A percentile compares a stretch with the other conserved stretches of the same genome.
Conservation (phyloP, 2,329 filamentous ascomycete genomes). For the Aspergillus ochraceoroseus region DNA sequence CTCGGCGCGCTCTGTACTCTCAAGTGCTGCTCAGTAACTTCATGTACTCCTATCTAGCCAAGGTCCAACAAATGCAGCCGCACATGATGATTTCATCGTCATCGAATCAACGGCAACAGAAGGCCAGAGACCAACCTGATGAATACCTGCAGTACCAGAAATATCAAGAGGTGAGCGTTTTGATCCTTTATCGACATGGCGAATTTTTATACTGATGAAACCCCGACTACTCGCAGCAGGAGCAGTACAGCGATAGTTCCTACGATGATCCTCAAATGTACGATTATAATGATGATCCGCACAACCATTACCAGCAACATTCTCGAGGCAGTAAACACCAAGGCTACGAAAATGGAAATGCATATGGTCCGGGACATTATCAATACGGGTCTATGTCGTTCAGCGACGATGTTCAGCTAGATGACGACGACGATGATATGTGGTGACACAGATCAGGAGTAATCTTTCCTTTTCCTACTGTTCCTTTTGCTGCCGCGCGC, state of each 20-base stretch:
- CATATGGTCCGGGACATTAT: constrained; percentile 35
- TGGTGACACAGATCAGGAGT: constrained; percentile 39
- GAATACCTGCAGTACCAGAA: constrained; percentile 45
- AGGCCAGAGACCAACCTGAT: constrained; percentile 38
- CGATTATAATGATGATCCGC: constrained; percentile 46
- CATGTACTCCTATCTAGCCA: constrained; percentile 98
- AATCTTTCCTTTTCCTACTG: constrained; percentile 22
- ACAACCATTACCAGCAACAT: constrained; percentile 36
- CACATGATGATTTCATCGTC: constrained; percentile 87
- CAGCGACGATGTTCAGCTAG: constrained; percentile 41
- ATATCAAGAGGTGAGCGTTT: constrained; percentile 43
- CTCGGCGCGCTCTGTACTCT: constrained; percentile 81
- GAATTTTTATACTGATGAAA: neutral
- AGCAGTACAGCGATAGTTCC: constrained; percentile 40
- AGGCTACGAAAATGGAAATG: constrained; percentile 37
- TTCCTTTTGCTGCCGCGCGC: constrained; percentile 26
- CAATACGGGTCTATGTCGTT: constrained; percentile 41
- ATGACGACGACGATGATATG: constrained; percentile 47
- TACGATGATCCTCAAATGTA: constrained; percentile 51
- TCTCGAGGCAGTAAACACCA: constrained; percentile 37
- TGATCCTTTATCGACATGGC: neutral
- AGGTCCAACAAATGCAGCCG: constrained; percentile 98
- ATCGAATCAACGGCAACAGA: constrained; percentile 58
- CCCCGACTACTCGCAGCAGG: constrained; percentile 22
- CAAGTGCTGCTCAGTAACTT: constrained; percentile 97